A percentile compares a stretch with the other conserved stretches of the same genome.
phyloP scores from a whole-genome alignment of 179 eudicot genomes.

The Beta macrorhiza region DNA sequence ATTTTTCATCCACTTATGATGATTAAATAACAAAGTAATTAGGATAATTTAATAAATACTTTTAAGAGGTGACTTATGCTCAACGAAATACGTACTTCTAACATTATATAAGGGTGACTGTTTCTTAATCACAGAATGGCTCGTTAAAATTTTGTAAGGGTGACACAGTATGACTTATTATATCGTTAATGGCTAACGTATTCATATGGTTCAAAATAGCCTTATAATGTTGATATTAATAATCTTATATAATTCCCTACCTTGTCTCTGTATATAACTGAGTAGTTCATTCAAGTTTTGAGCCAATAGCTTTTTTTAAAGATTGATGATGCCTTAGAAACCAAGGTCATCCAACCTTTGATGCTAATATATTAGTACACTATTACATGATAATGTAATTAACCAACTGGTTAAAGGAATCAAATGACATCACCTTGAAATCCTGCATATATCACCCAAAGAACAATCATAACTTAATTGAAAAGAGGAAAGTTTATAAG shows the following conservation, averaged over 20 bases:
- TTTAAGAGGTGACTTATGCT: too few relatives aligned
- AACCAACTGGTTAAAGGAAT: conserved; percentile 9
- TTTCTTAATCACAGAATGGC: too few relatives aligned
- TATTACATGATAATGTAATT: not conserved
- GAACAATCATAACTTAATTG: not conserved
- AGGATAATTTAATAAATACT: too few relatives aligned
- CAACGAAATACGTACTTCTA: too few relatives aligned
- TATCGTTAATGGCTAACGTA: too few relatives aligned
- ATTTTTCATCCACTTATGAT: too few relatives aligned
- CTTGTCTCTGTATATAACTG: not conserved
- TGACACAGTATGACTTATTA: too few relatives aligned
- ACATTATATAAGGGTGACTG: too few relatives aligned
- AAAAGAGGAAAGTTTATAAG: conserved; percentile 13
- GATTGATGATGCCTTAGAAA: not conserved
- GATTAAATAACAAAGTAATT: too few relatives aligned
- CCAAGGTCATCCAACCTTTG: not conserved
- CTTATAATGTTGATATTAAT: too few relatives aligned
- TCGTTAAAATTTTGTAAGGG: too few relatives aligned
- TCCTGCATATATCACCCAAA: not conserved
- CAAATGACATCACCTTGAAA: conserved; percentile 24
- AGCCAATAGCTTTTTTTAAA: not conserved
- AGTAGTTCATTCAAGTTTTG: not conserved
- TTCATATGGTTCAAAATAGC: too few relatives aligned
- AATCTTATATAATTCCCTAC: not conserved
- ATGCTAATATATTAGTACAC: not conserved